Evolutionary conservation across 441 rosid genomes (phyloP).

Genomic region (Pelargonium citronellum): DNA sequence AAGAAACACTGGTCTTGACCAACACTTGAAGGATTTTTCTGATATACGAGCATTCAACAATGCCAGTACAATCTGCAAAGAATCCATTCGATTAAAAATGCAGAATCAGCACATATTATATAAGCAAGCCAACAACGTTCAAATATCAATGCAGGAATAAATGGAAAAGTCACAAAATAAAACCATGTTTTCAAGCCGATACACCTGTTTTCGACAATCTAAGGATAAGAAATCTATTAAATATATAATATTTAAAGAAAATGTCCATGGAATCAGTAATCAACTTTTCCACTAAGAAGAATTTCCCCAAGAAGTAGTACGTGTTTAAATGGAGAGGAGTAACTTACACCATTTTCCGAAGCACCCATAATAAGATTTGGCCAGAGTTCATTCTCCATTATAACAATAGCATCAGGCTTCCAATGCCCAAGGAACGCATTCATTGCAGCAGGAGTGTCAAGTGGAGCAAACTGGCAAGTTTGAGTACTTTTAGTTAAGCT

Average conservation of each 20-base stretch:
- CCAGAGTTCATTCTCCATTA: slow-evolving; percentile 90
- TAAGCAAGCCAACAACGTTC: not conserved
- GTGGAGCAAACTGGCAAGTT: slow-evolving; percentile 66
- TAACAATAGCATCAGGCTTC: slow-evolving; percentile 66
- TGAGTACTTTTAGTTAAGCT: slow-evolving; percentile 13
- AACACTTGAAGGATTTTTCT: slow-evolving; percentile 50
- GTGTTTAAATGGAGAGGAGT: slow-evolving; percentile 14
- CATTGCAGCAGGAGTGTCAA: slow-evolving; percentile 70
- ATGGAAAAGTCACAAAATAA: not conserved
- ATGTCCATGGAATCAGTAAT: not conserved
- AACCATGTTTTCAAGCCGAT: not conserved
- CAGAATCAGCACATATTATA: not conserved
- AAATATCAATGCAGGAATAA: not conserved
- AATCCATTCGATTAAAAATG: slow-evolving; percentile 10
- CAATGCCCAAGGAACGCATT: slow-evolving; percentile 67
- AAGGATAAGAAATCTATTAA: too few species aligned
- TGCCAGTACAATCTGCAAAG: slow-evolving; percentile 59
- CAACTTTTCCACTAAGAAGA: slow-evolving; percentile 7
- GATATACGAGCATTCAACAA: slow-evolving; percentile 82
- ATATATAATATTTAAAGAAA: not conserved
- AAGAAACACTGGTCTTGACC: slow-evolving; percentile 60
- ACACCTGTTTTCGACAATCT: too few species aligned
- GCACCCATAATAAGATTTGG: slow-evolving; percentile 80
- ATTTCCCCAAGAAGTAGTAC: slow-evolving; percentile 2
- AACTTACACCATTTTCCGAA: slow-evolving; percentile 59